These are phyloP conservation scores for Nothophytophthora sp. DNA, from an alignment of 352 stramenopile species.

Conservation along the genomic window DNA sequence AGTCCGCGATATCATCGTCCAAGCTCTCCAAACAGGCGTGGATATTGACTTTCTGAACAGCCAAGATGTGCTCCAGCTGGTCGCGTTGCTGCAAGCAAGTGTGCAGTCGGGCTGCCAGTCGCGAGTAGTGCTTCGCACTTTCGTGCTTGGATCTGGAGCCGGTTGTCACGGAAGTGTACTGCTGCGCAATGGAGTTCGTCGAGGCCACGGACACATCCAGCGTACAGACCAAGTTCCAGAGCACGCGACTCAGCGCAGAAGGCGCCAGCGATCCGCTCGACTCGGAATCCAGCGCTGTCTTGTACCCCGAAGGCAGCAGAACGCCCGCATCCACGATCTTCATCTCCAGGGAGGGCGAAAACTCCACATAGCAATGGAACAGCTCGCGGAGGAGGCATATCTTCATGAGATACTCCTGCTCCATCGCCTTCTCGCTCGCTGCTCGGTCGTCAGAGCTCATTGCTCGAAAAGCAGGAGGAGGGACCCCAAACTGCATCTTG, in stretches of 20 bases:
- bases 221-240: slow-evolving; percentile 58
- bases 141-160: slow-evolving; percentile 13
- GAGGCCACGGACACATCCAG: slow-evolving; percentile 45
- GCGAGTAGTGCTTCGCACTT: slow-evolving; percentile 30
- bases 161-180: slow-evolving; percentile 15
- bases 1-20: slow-evolving; percentile 1
- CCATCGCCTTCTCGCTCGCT: slow-evolving; percentile 9
- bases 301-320: slow-evolving; percentile 33
- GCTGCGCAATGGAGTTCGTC: slow-evolving; percentile 29
- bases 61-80: slow-evolving; percentile 39
- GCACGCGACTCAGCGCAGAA: slow-evolving; percentile 24
- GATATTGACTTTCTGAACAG: slow-evolving; percentile 30
- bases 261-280: slow-evolving; percentile 10
- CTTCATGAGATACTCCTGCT: slow-evolving; percentile 40
- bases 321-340: slow-evolving; percentile 53
- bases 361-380: slow-evolving; percentile 47
- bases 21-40: slow-evolving; percentile 11
- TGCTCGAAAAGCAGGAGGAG: slow-evolving; percentile 5
- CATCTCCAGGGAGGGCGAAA: slow-evolving; percentile 27
- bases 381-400: slow-evolving; percentile 50
- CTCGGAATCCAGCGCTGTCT: slow-evolving; percentile 7
- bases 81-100: slow-evolving; percentile 49
- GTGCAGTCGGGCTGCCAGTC: slow-evolving; percentile 30
- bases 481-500: slow-evolving; percentile 40
- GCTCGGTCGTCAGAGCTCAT: slow-evolving; percentile 13